A percentile compares a stretch with the other conserved stretches of the same genome.
These are phyloP conservation scores for Ogataea chonburiensis DNA, from an alignment of 805 yeast species.

Conservation along the genomic window DNA sequence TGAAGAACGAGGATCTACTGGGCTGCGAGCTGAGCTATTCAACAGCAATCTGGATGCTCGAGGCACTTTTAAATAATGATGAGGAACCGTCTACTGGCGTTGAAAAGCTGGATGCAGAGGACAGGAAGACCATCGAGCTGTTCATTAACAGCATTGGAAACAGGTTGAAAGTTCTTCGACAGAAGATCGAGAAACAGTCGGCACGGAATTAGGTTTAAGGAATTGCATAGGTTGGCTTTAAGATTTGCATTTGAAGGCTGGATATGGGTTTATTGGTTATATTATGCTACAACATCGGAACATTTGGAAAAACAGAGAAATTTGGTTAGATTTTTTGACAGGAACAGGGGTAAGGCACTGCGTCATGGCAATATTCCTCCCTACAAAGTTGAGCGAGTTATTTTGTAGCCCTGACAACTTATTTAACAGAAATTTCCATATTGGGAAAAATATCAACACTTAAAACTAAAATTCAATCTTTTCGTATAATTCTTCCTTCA, in stretches of 20 bases:
- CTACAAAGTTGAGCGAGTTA: constrained; percentile 1
- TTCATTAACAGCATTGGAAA: constrained; percentile 82
- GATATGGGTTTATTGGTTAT: constrained; percentile 12
- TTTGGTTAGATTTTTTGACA: too few relatives aligned
- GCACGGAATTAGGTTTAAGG: constrained; percentile 11
- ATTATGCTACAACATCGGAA: constrained; percentile 8
- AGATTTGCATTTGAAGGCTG: constrained; percentile 13
- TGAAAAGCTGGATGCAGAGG: constrained; percentile 65
- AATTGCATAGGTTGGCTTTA: constrained; percentile 10
- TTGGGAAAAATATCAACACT: constrained; percentile 7
- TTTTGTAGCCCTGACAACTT: neutral
- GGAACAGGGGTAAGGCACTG: constrained; percentile 1
- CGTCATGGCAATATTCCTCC: constrained; percentile 1
- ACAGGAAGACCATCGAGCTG: constrained; percentile 70
- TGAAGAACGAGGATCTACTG: constrained; percentile 65
- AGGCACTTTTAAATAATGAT: constrained; percentile 63
- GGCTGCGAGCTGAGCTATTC: constrained; percentile 89
- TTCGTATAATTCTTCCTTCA: constrained; percentile 3
- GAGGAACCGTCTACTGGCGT: constrained; percentile 23
- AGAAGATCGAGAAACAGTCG: constrained; percentile 45
- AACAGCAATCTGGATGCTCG: constrained; percentile 94
- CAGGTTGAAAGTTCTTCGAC: constrained; percentile 68
- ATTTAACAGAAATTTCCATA: neutral
- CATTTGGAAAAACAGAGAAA: constrained; percentile 1
- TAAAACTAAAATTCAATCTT: neutral